Evolutionary conservation across 306 rosid genomes (phyloP), one percentile per base, ranked within the genome.

Genomic region (Mucuna pruriens): DNA sequence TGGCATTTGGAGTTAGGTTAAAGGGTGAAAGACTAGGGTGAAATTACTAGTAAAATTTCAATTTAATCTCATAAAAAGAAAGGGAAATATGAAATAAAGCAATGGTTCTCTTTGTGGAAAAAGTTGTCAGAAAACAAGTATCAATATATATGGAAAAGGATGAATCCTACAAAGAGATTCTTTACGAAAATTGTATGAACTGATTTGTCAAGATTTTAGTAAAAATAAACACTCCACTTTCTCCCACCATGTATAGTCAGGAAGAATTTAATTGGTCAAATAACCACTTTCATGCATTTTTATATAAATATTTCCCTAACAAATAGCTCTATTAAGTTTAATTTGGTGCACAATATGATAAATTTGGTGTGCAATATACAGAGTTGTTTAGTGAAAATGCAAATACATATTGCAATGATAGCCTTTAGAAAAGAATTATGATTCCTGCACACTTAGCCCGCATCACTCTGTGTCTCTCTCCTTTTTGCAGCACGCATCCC

Each of bases 1-100:
- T 31, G 83, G 20, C 66, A 58, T 44, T 57, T 79, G 39, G 45
- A 69, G 38, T 45, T 57, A 40, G 62, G 71, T 42, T 79, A 20
- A 42, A 57, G 67, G 34, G 57, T 39, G 17, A 36, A 67, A 64
- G 16, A 13, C 26, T 46, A 6, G 23, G 16, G 20, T 29, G 38
- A 71, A 72, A 31, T 51, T 72, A 45, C 7, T 13, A 11, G 19
- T n/a, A 36, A 52, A 52, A 12, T 12, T 52, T 52, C 66, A 36
- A 73, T 52, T 20, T 54, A 31, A 46, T 46, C 44, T 71, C 44
- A 36, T 62, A 52, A 33, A 73, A 52, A 34, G 26, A 72, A 7
- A 70, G 60, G 33, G 60, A 25, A 52, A 54, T 54, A 54, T 61
- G 11, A 39, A 20, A 55, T 40, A 75, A 39, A 58, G 13, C 20